Conservation (phyloP, 164 flowering plant species). For the Berberis thunbergii region DNA sequence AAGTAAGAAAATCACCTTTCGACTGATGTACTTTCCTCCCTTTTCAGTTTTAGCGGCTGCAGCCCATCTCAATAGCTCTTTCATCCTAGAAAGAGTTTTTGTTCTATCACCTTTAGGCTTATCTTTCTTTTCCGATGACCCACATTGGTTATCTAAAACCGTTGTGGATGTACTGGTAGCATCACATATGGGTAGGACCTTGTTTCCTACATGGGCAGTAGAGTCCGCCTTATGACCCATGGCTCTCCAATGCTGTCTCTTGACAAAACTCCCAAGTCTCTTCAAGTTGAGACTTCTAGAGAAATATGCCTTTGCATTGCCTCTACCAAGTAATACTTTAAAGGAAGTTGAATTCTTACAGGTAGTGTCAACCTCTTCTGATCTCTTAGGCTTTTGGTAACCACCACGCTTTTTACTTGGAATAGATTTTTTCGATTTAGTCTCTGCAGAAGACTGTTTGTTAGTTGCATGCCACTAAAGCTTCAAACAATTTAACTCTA, state of each 20-base stretch:
- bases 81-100: constrained; percentile 62
- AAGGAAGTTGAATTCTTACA: constrained; percentile 6
- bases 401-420: constrained; percentile 3
- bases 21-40: constrained; percentile 38
- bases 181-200: constrained; percentile 50
- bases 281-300: constrained; percentile 30
- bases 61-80: constrained; percentile 75
- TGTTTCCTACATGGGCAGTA: constrained; percentile 23
- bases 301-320: constrained; percentile 30
- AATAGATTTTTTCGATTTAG: constrained; percentile 13
- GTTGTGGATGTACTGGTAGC: constrained; percentile 10
- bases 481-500: no score
- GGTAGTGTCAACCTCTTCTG: background rate
- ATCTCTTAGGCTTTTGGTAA: background rate
- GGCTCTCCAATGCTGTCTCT: constrained; percentile 11
- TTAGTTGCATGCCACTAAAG: no score
- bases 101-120: constrained; percentile 23
- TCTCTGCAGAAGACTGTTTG: background rate
- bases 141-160: constrained; percentile 8
- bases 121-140: constrained; percentile 22
- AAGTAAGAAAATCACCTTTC: constrained; percentile 43
- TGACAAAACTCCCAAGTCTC: constrained; percentile 16
- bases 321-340: constrained; percentile 20
- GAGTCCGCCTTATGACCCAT: constrained; percentile 7
- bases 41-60: constrained; percentile 61